Base-by-base conservation (phyloP, 169 alveolate species). In the Neospora caninum region DNA sequence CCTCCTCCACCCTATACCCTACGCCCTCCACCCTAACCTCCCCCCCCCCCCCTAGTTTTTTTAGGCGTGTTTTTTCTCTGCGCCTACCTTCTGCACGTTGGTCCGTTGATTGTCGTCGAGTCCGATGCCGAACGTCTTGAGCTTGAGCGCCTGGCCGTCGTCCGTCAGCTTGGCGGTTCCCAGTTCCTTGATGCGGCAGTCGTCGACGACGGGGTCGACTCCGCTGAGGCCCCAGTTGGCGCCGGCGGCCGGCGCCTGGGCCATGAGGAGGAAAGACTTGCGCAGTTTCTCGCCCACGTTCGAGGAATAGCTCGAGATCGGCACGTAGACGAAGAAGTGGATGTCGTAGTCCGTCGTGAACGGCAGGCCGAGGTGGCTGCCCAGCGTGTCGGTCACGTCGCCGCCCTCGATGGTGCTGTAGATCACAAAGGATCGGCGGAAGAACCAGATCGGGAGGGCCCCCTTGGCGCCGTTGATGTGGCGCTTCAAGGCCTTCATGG, bases 301-400 rank as follows among this genome's bases (percentile, higher is more conserved):
- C 69, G 53, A 4, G 69, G 89, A 82, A 36, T 82, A 82, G 34
- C 39, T 31, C 13, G 53, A 42, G 31, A 38, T 38, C 39, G 89
- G 89, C 41, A 82, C 67, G 41, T 82, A 41, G 67, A 82, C 89
- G 67, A 82, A 82, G 64, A 82, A 82, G 67, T 82, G 89, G 67
- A 82, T 82, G 39, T 82, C 89, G 67, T 38, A 18, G 89, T 82
- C 89, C 9, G 89, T 10, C 22, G 38, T 1, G 41, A 49, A 49
- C 10, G 89, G 29, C 7, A 41, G 69, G 38, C n/a, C 25, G 16
- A 41, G 2, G 25, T 38, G 67, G 67, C 36, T 38, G 53, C n/a
- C 29, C 7, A 82, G 20, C 54, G 67, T 7, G 67, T 42, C 67
- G 39, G 39, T 20, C 39, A 38, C 53, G 41, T 82, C 69, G 2